Evolutionary conservation across 768 basidiomycete species (phyloP).

Genomic region (Termitomyces sp.): DNA sequence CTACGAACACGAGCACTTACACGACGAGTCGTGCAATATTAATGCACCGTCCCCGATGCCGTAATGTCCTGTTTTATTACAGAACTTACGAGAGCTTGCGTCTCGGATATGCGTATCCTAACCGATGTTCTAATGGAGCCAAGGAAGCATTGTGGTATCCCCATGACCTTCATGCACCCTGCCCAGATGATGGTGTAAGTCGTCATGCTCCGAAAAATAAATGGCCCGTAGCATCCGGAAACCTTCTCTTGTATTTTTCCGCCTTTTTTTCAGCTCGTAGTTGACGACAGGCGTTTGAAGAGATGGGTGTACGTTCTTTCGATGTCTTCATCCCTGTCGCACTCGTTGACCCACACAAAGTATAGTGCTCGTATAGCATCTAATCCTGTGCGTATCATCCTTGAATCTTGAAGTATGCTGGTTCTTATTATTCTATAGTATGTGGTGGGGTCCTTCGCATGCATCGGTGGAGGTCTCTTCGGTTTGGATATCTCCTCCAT

Average conservation of each 20-base stretch:
- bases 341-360: constrained; percentile 20
- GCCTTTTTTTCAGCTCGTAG: neutral
- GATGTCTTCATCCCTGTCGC: neutral
- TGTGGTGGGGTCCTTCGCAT: constrained; percentile 76
- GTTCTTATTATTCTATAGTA: constrained; percentile 38
- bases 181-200: neutral
- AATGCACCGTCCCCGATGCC: neutral
- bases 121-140: constrained; percentile 4
- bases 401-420: neutral
- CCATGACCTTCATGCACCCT: neutral
- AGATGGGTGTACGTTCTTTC: constrained; percentile 15
- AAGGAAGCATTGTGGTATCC: neutral
- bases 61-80: neutral
- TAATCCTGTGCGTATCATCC: constrained; percentile 41
- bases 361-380: constrained; percentile 53
- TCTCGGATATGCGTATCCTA: neutral
- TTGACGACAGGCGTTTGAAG: neutral
- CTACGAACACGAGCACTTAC: too few relatives aligned
- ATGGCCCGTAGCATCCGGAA: neutral
- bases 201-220: constrained; percentile 1
- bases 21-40: too few relatives aligned
- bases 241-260: neutral
- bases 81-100: neutral
- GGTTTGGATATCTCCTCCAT: constrained; percentile 82
- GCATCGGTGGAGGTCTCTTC: constrained; percentile 77